Conservation (phyloP, 306 rosid genomes). For the Lathyrus oleraceus region DNA sequence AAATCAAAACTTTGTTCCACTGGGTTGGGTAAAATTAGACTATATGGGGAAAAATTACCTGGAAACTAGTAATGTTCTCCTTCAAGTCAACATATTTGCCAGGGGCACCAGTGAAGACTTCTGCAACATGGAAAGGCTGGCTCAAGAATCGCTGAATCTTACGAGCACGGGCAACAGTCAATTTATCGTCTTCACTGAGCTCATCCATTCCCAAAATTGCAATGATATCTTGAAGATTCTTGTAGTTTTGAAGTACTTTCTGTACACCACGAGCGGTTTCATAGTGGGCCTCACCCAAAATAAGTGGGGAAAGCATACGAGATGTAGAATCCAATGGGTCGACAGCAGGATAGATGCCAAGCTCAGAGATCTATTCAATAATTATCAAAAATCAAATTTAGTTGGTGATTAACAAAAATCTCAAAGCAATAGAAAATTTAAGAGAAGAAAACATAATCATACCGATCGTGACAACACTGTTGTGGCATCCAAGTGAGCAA, state of each 20-base stretch:
- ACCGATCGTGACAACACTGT: constrained; percentile 98
- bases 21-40: too few relatives aligned
- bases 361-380: constrained; percentile 77
- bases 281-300: constrained; percentile 89
- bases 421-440: background rate
- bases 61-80: constrained; percentile 83
- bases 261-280: constrained; percentile 99
- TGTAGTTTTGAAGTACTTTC: constrained; percentile 91
- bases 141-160: constrained; percentile 80
- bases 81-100: constrained; percentile 96
- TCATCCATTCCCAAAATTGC: constrained; percentile 99
- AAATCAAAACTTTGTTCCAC: background rate
- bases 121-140: constrained; percentile 99
- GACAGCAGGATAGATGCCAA: constrained; percentile 97
- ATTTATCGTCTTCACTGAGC: constrained; percentile 97
- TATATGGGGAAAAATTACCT: constrained; percentile 43
- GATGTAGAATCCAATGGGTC: constrained; percentile 98
- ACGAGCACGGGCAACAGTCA: constrained; percentile 98
- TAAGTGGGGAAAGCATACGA: constrained; percentile 98
- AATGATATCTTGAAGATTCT: constrained; percentile 98
- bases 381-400: constrained; percentile 4
- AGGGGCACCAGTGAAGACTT: constrained; percentile 98
- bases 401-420: background rate
- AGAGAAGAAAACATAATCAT: background rate
- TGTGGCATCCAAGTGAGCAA: constrained; percentile 99